Evolutionary conservation across 1,139 yeast genomes (phyloP), one percentile per base, ranked within the genome.

Genomic region (Fermentozyma sake): DNA sequence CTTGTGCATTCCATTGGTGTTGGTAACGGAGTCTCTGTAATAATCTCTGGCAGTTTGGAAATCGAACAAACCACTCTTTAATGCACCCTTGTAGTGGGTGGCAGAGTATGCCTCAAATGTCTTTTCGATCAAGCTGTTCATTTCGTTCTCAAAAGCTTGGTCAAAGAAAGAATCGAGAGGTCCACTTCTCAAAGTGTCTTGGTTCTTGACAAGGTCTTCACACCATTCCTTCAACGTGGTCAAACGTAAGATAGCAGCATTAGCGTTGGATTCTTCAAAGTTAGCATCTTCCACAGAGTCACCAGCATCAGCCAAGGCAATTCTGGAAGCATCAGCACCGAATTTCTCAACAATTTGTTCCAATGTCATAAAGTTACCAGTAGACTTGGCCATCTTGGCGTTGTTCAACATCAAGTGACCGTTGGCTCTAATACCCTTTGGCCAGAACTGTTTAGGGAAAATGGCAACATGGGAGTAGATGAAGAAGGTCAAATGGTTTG

Each of bases 291-390:
- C 98, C 41, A 87, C 77, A 26, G 93, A 68, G 55, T 93, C 99
- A 68, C 99, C 99, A 32, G 96, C 96, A 67, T 93, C 97, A 20
- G 98, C 99, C 46, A 93, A 68, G 7, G 98, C 96, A 58, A 93
- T 84, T 70, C 99, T 82, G 12, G 95, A 72, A 23, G 97, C 97
- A 60, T 93, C 99, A 29, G 98, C 96, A 55, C 98, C 99, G 46
- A 79, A 91, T 63, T 91, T 93, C 46, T 76, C 72, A 34, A 81
- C 80, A 48, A 82, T 73, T 58, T 91, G 87, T 47, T 79, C 76
- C 55, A 91, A 70, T 29, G 98, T 91, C 80, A 87, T 72, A 55
- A 93, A 91, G 67, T 91, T 91, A 61, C 99, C 99, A 19, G 97
- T 89, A 21, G 95, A 83, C 61, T 91, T 91, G 32, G 97, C 79